phyloP scores from a whole-genome alignment of 257 asterid genomes.

The Cynanchum wilfordii region DNA sequence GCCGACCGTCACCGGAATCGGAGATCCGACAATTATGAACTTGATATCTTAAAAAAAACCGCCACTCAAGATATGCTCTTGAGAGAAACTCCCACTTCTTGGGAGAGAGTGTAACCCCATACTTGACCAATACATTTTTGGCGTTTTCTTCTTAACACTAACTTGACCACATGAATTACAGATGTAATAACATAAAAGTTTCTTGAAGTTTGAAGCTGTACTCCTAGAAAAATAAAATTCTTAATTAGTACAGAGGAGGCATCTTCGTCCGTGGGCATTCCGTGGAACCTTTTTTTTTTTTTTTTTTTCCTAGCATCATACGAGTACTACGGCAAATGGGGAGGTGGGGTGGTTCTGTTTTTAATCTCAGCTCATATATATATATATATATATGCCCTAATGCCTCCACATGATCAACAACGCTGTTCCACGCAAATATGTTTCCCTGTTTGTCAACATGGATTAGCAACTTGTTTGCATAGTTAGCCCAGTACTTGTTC shows the following conservation, averaged over 20 bases:
- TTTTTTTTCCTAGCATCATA: neutral
- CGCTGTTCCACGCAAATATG: neutral
- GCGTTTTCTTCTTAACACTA: no score
- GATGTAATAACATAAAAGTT: constrained; percentile 20
- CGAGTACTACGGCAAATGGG: neutral
- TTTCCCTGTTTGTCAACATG: constrained; percentile 3
- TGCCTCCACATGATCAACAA: constrained; percentile 4
- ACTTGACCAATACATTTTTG: no score
- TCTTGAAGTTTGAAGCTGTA: constrained; percentile 7
- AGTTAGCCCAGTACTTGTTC: neutral
- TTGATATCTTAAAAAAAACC: no score
- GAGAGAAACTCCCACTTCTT: no score
- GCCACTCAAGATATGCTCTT: no score
- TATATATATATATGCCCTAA: neutral
- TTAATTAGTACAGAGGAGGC: neutral
- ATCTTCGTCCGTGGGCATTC: constrained; percentile 1
- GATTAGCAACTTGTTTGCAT: neutral
- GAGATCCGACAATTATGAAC: no score
- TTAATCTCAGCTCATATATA: neutral
- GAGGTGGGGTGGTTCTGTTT: neutral
- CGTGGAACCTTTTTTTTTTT: neutral
- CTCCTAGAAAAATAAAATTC: neutral
- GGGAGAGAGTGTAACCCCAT: no score
- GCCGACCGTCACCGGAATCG: no score
- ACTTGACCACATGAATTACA: constrained; percentile 26